Conservation (phyloP, 75 land plant species). For the Larix kaempferi region DNA sequence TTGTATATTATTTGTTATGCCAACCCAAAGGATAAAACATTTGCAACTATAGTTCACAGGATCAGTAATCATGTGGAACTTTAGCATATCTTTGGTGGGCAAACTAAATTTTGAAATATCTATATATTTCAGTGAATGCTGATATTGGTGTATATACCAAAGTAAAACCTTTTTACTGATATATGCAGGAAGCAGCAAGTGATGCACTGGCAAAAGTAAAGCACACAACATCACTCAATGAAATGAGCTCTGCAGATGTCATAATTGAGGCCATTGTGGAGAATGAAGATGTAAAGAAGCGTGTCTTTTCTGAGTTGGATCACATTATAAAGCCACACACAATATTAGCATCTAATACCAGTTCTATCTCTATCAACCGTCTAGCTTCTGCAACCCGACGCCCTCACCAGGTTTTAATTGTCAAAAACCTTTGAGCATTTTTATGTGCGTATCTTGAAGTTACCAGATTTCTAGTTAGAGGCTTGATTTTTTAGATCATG, state of each 20-base stretch:
- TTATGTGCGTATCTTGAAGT: background rate
- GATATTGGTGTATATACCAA: background rate
- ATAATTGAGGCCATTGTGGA: slow-evolving; percentile 92
- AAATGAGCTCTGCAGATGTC: slow-evolving; percentile 60
- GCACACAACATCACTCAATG: slow-evolving; percentile 55
- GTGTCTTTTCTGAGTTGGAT: slow-evolving; percentile 70
- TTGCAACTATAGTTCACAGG: background rate
- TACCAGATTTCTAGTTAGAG: background rate
- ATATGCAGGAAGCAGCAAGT: slow-evolving; percentile 47
- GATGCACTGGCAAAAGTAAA: slow-evolving; percentile 44
- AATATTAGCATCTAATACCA: slow-evolving; percentile 93
- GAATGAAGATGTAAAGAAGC: slow-evolving; percentile 75
- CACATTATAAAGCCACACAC: slow-evolving; percentile 61
- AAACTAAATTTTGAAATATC: background rate
- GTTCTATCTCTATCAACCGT: slow-evolving; percentile 93
- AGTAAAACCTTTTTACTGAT: background rate
- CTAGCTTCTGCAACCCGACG: slow-evolving; percentile 77
- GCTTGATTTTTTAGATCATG: background rate
- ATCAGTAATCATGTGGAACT: background rate
- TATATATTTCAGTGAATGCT: background rate
- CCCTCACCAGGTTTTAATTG: slow-evolving; percentile 60
- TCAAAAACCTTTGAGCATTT: background rate
- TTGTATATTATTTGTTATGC: background rate
- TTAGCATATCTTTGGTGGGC: background rate
- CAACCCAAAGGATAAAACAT: background rate